Evolutionary conservation across 371 early-diverging fungal species (phyloP).

Genomic region (Mucor racemosus): DNA sequence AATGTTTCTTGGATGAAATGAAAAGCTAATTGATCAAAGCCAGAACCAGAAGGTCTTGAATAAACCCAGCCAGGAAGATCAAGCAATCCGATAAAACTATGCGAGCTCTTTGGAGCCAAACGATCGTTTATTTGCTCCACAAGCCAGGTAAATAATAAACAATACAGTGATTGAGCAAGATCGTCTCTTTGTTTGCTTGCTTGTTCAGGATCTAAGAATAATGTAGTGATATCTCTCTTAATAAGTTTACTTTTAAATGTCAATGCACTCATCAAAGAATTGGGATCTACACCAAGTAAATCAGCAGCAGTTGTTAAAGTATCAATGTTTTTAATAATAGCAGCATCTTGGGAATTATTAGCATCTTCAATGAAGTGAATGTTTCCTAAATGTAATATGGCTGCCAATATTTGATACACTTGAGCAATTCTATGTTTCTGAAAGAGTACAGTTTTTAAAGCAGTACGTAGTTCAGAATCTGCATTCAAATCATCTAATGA

Average conservation of each 20-base stretch:
- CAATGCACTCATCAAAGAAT: slow-evolving; percentile 75
- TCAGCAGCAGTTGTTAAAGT: slow-evolving; percentile 76
- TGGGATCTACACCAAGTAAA: slow-evolving; percentile 81
- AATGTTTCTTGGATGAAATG: slow-evolving; percentile 87
- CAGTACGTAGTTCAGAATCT: slow-evolving; percentile 71
- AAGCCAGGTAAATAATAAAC: slow-evolving; percentile 82
- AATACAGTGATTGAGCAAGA: slow-evolving; percentile 79
- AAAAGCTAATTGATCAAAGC: slow-evolving; percentile 74
- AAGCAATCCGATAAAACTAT: slow-evolving; percentile 71
- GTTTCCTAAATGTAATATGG: slow-evolving; percentile 90
- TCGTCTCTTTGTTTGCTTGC: slow-evolving; percentile 78
- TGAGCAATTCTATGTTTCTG: slow-evolving; percentile 75
- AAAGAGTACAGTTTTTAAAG: slow-evolving; percentile 81
- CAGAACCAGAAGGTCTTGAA: slow-evolving; percentile 4
- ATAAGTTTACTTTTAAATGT: slow-evolving; percentile 81
- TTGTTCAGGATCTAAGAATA: slow-evolving; percentile 77
- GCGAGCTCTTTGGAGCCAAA: slow-evolving; percentile 63
- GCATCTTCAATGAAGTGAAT: slow-evolving; percentile 76
- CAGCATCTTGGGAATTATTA: slow-evolving; percentile 68
- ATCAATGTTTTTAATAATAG: slow-evolving; percentile 71
- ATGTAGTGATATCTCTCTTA: slow-evolving; percentile 83
- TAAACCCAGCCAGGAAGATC: slow-evolving; percentile 62
- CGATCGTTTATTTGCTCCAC: slow-evolving; percentile 84
- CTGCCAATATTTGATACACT: slow-evolving; percentile 84
- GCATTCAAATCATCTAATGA: slow-evolving; percentile 59